Base-by-base conservation (phyloP, 2,329 filamentous ascomycete species). In the Alternaria brassicicola region DNA sequence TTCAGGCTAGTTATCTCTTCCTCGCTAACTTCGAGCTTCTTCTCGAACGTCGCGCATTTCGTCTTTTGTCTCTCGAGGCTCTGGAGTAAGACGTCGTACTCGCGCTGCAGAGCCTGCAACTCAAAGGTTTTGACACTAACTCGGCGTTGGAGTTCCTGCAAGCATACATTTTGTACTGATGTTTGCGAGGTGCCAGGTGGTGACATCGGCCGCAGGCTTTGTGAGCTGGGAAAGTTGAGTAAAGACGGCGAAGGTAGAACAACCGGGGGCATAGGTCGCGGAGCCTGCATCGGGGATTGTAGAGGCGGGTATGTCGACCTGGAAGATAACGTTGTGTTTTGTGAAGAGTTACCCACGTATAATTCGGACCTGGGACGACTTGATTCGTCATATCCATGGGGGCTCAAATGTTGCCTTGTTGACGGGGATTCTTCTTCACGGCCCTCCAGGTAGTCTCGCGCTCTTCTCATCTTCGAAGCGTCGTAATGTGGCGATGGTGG, bases 91-190 rank as follows among this genome's bases (percentile, higher is more conserved):
- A 78, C 79, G 52, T 84, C 79, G 64, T 86, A 83, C 68, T 86
- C 84, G n/a, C 78, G 76, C 65, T 85, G 83, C 6, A 86, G 74
- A 1, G 81, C 84, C 59, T 83, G 81, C 21, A 84, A 77, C 12
- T 81, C 80, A 17, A 85, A 73, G 4, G 83, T 82, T 62, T 85
- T 84, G 55, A 84, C 74, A 15, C 80, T 83, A 35, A 85, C 77
- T 66, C 85, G 82, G 65, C 84, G 83, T 63, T 85, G 84, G 7
- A 86, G 76, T 48, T 83, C 80, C 48, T 81, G 78, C 19, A 47
- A 83, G 70, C 54, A 82, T 79, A 15, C 73, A 72, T 17, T 69
- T 63, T 35, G 77, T 17, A 76, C 77, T 7, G 77, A 66, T 4
- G 52, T 51, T 15, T 69, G 70, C 23, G 67, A 52, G 12, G 65